phyloP scores from a whole-genome alignment of 257 asterid species.

The Solanum microdontum region DNA sequence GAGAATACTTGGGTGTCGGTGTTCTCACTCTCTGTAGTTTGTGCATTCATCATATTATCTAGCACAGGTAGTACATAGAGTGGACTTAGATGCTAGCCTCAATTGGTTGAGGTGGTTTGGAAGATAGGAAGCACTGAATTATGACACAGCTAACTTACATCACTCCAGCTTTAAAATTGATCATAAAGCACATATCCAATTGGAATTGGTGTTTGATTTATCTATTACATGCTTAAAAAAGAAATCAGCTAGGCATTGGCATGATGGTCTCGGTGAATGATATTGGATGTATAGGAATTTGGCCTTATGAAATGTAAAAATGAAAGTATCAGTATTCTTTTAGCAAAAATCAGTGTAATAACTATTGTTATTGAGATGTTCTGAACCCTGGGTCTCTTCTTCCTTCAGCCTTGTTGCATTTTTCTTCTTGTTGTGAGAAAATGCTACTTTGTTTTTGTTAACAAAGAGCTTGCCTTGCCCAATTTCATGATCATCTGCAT shows the following conservation, averaged over 20 bases:
- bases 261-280: background rate
- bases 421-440: background rate
- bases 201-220: background rate
- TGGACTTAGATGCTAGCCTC: slow-evolving; percentile 6
- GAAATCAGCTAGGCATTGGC: background rate
- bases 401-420: no score
- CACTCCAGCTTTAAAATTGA: background rate
- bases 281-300: background rate
- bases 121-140: background rate
- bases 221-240: background rate
- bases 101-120: background rate
- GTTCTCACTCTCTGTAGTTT: slow-evolving; percentile 85
- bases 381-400: background rate
- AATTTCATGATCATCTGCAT: background rate
- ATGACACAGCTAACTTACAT: background rate
- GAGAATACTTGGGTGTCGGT: slow-evolving; percentile 95
- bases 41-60: slow-evolving; percentile 90
- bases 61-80: slow-evolving; percentile 59
- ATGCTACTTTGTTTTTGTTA: background rate
- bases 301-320: background rate
- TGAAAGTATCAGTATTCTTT: background rate
- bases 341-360: background rate
- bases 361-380: background rate
- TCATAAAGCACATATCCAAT: background rate
- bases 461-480: background rate